These are phyloP conservation scores for Juncus effusus DNA, from an alignment of 176 grass and related monocot species.

Conservation along the genomic window DNA sequence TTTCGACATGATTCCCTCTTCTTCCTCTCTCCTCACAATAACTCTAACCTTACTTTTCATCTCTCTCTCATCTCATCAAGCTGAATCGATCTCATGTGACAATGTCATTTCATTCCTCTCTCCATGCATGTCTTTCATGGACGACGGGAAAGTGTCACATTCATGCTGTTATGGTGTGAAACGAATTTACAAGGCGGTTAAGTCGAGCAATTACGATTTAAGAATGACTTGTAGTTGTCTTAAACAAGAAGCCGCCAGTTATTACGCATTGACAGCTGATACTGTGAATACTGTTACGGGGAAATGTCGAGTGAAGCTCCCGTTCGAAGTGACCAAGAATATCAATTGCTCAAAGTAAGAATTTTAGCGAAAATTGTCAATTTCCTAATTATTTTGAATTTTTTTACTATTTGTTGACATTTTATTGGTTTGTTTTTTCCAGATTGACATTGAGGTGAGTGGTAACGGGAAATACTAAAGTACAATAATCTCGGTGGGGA, in stretches of 20 bases:
- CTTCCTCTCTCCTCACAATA: background rate
- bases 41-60: background rate
- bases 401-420: background rate
- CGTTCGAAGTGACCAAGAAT: slow-evolving; percentile 2
- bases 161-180: slow-evolving; percentile 16
- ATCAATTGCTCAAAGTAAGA: slow-evolving; percentile 15
- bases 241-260: background rate
- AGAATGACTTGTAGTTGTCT: slow-evolving; percentile 5
- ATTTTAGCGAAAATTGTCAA: background rate
- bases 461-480: too few species aligned
- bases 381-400: background rate
- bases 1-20: background rate
- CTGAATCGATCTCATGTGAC: background rate
- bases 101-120: background rate
- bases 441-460: too few species aligned
- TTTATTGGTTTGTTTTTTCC: background rate
- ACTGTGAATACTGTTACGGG: background rate
- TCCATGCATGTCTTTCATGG: slow-evolving; percentile 7
- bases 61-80: background rate
- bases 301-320: slow-evolving; percentile 5
- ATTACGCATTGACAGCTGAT: background rate
- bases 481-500: too few species aligned
- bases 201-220: background rate
- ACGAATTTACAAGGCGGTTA: background rate
- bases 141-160: background rate